Conservation (phyloP, 441 rosid genomes). For the Adansonia rubrostipa region DNA sequence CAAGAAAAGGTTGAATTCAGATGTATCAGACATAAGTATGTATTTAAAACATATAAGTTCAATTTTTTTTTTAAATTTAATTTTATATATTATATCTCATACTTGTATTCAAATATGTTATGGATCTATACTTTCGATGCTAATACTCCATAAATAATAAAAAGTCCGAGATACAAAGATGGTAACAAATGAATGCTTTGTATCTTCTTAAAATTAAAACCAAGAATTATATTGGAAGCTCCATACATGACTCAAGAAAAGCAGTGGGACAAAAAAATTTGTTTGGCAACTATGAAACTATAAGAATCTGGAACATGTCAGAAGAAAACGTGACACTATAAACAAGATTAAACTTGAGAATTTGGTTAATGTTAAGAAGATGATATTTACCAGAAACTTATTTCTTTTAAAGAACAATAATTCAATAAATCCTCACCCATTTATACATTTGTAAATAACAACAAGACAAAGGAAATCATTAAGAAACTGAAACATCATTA, state of each 20-base stretch:
- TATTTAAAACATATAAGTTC: no score
- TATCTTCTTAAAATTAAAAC: neutral
- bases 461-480: neutral
- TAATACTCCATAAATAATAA: no score
- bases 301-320: conserved; percentile 10
- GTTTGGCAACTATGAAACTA: neutral
- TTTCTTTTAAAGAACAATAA: neutral
- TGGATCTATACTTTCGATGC: no score
- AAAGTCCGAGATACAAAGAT: no score
- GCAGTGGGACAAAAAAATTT: neutral
- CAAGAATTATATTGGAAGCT: neutral
- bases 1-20: no score
- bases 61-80: no score
- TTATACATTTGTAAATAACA: neutral
- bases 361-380: neutral
- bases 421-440: neutral
- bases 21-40: no score
- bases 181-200: no score
- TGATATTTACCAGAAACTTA: neutral
- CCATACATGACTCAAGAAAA: no score
- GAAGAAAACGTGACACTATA: neutral
- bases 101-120: no score
- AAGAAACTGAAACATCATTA: neutral
- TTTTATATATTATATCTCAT: no score
- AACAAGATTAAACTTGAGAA: neutral